A percentile compares a stretch with the other conserved stretches of the same genome.
phyloP scores from a whole-genome alignment of 1,139 yeast species.

The Diutina sp. region DNA sequence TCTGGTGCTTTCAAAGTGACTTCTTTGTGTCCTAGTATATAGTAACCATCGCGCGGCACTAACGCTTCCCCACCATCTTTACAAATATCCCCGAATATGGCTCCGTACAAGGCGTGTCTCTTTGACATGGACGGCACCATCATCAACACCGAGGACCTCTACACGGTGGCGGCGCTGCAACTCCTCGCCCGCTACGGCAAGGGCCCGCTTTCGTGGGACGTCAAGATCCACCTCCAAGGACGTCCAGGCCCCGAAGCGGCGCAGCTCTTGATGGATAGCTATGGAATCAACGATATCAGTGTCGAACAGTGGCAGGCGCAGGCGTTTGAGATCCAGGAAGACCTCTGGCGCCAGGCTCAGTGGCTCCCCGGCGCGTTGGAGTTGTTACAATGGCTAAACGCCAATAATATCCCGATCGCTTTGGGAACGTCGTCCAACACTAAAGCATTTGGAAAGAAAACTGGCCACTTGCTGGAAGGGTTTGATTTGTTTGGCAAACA shows the following conservation, averaged over 20 bases:
- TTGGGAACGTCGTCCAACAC: constrained; percentile 80
- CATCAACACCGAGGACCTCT: constrained; percentile 81
- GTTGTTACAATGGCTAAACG: constrained; percentile 38
- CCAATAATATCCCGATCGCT: constrained; percentile 58
- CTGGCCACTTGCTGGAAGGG: constrained; percentile 48
- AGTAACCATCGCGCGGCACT: no score
- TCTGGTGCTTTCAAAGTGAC: no score
- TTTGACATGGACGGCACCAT: constrained; percentile 95
- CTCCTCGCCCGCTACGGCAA: constrained; percentile 56
- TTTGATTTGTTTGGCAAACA: constrained; percentile 55
- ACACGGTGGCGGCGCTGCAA: constrained; percentile 63
- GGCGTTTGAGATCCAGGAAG: constrained; percentile 42
- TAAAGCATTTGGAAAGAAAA: constrained; percentile 51
- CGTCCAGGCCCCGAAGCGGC: constrained; percentile 67
- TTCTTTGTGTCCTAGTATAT: no score
- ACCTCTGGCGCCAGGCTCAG: constrained; percentile 47
- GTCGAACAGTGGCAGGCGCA: constrained; percentile 44
- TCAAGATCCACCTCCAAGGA: constrained; percentile 79
- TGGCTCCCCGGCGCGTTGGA: constrained; percentile 82
- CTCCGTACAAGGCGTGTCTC: constrained; percentile 59
- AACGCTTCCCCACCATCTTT: no score
- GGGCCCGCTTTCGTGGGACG: constrained; percentile 80
- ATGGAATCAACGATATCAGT: constrained; percentile 48
- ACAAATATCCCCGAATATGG: neutral
- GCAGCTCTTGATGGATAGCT: constrained; percentile 51